Percentiles rank a stretch among this genome's conserved stretches.
Evolutionary conservation across 2,329 filamentous ascomycete species (phyloP).

Genomic region (Aspergillus hortae): DNA sequence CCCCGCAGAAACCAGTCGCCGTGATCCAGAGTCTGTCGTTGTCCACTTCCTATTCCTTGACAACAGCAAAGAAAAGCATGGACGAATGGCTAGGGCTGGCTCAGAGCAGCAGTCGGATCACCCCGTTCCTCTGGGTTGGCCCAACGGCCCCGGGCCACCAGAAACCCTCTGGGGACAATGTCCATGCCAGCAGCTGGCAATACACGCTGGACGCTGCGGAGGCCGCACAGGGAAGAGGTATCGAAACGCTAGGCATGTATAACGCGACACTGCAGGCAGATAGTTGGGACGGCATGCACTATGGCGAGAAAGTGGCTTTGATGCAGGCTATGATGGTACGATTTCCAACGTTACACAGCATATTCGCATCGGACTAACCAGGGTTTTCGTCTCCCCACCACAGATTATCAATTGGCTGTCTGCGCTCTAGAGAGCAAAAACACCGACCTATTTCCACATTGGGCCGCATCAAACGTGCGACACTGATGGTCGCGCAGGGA

Average conservation of each 20-base stretch:
- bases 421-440: conserved; percentile 8
- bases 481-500: background rate
- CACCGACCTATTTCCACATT: background rate
- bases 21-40: conserved; percentile 39
- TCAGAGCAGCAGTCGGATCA: conserved; percentile 32
- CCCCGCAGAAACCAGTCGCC: conserved; percentile 36
- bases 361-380: conserved; percentile 1
- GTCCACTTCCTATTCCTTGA: conserved; percentile 26
- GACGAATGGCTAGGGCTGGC: conserved; percentile 40
- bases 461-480: background rate
- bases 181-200: conserved; percentile 36
- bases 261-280: conserved; percentile 42
- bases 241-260: conserved; percentile 43
- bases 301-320: conserved; percentile 39
- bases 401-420: conserved; percentile 23
- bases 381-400: background rate
- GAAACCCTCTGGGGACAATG: conserved; percentile 24
- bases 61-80: conserved; percentile 30
- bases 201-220: conserved; percentile 34
- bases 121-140: conserved; percentile 43
- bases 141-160: conserved; percentile 38
- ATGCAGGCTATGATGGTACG: conserved; percentile 45
- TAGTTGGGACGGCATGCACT: conserved; percentile 36
- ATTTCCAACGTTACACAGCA: conserved; percentile 4
- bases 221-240: conserved; percentile 31